Percentiles rank a stretch among this genome's conserved stretches.
Evolutionary conservation across 345 rosid species (phyloP).

Genomic region (Eucalyptus tenuipes): DNA sequence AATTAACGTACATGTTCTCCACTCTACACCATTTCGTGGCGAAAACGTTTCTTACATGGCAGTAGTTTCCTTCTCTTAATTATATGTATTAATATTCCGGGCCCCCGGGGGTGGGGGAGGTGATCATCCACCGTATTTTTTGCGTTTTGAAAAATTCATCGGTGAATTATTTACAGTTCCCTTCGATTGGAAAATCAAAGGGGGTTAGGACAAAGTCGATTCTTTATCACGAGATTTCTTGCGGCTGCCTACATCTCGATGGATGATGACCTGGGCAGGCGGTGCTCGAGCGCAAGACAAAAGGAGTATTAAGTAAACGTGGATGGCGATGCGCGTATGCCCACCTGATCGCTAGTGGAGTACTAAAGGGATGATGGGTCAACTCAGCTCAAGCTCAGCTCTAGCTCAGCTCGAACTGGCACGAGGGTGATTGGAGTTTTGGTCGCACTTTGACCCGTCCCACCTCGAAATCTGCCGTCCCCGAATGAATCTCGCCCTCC

Average conservation of each 20-base stretch:
- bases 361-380: not conserved
- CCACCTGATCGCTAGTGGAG: not conserved
- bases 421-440: not conserved
- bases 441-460: not conserved
- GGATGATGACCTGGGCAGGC: not conserved
- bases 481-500: not conserved
- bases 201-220: not conserved
- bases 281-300: not conserved
- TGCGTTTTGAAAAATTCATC: not conserved
- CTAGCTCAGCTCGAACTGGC: not conserved
- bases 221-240: not conserved
- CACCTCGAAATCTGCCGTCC: not conserved
- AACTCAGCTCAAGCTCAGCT: not conserved
- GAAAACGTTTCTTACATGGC: not conserved
- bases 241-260: not conserved
- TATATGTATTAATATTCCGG: not conserved
- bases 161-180: not conserved
- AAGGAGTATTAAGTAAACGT: not conserved
- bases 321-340: not conserved
- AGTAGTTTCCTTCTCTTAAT: not conserved
- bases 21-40: not conserved
- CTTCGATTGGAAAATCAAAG: not conserved
- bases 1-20: not conserved
- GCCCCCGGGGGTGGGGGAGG: not conserved
- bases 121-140: not conserved